phyloP scores from a whole-genome alignment of 768 basidiomycete genomes.

The Inosperma sp. region DNA sequence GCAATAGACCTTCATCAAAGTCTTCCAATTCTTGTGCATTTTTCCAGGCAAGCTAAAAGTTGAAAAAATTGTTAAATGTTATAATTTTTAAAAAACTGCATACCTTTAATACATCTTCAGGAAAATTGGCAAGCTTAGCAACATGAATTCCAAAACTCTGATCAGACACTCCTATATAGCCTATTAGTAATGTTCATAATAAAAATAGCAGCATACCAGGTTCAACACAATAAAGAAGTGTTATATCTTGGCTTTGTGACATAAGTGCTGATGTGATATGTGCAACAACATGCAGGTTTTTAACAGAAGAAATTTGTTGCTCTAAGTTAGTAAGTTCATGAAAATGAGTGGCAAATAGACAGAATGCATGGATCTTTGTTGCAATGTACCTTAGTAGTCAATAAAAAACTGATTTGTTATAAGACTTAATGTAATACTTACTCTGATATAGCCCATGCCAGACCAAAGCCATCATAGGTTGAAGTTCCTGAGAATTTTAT shows the following conservation, averaged over 20 bases:
- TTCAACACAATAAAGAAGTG: conserved; percentile 89
- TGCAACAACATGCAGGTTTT: conserved; percentile 94
- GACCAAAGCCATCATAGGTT: conserved; percentile 94
- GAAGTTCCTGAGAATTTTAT: conserved; percentile 65
- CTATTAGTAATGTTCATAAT: neutral
- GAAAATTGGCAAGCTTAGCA: conserved; percentile 95
- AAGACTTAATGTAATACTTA: conserved; percentile 32
- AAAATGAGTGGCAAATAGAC: conserved; percentile 96
- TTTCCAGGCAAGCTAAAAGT: conserved; percentile 56
- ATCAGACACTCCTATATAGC: conserved; percentile 59
- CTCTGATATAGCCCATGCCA: conserved; percentile 99
- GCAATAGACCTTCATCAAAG: conserved; percentile 19
- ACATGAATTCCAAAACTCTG: conserved; percentile 99
- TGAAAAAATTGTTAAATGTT: neutral
- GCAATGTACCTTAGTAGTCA: conserved; percentile 74
- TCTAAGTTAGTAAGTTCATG: conserved; percentile 93
- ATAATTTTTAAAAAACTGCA: neutral
- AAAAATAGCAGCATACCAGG: conserved; percentile 53
- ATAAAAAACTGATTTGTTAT: neutral
- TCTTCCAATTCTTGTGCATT: conserved; percentile 27
- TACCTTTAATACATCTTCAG: conserved; percentile 84
- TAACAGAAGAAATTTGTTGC: conserved; percentile 80
- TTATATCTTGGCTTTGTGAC: conserved; percentile 68
- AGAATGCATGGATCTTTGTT: conserved; percentile 86
- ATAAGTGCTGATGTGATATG: conserved; percentile 83